Evolutionary conservation across 2,329 filamentous ascomycete genomes (phyloP).

Genomic region (Penicillium psychrosexuale): DNA sequence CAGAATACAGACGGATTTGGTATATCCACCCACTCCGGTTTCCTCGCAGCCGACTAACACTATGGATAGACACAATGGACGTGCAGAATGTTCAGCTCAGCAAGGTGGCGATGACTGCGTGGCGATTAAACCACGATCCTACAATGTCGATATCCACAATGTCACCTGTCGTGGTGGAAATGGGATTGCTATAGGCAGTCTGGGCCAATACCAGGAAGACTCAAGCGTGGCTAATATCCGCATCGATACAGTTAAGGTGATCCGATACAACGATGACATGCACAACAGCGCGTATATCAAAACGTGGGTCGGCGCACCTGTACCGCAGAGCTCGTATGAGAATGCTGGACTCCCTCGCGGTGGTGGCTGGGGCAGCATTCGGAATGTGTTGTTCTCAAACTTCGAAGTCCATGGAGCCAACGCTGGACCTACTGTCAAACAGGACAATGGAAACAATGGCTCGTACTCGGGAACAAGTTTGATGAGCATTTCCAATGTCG

Average conservation of each 20-base stretch:
- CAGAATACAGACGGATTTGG: constrained; percentile 58
- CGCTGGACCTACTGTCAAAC: constrained; percentile 44
- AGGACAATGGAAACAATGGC: constrained; percentile 53
- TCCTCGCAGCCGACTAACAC: too few relatives aligned
- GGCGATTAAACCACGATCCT: constrained; percentile 60
- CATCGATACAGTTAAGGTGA: constrained; percentile 47
- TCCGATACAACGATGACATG: constrained; percentile 49
- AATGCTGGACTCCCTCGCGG: constrained; percentile 49
- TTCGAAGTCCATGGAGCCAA: constrained; percentile 49
- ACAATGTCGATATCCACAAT: constrained; percentile 56
- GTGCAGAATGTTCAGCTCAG: constrained; percentile 49
- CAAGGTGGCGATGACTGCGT: constrained; percentile 61
- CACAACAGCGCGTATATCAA: constrained; percentile 55
- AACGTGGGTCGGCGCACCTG: constrained; percentile 53
- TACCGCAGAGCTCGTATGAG: constrained; percentile 50
- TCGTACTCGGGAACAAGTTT: constrained; percentile 49
- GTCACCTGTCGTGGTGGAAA: constrained; percentile 55
- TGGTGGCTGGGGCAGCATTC: constrained; percentile 54
- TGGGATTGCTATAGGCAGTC: constrained; percentile 50
- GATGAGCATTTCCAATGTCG: constrained; percentile 51
- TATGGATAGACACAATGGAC: constrained; percentile 51
- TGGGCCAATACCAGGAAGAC: constrained; percentile 57
- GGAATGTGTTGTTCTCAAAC: constrained; percentile 52
- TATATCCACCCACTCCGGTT: constrained; percentile 3
- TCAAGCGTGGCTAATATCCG: constrained; percentile 50